Evolutionary conservation across 768 basidiomycete genomes (phyloP), one percentile per base, ranked within the genome.

Genomic region (Lactarius evosmus): DNA sequence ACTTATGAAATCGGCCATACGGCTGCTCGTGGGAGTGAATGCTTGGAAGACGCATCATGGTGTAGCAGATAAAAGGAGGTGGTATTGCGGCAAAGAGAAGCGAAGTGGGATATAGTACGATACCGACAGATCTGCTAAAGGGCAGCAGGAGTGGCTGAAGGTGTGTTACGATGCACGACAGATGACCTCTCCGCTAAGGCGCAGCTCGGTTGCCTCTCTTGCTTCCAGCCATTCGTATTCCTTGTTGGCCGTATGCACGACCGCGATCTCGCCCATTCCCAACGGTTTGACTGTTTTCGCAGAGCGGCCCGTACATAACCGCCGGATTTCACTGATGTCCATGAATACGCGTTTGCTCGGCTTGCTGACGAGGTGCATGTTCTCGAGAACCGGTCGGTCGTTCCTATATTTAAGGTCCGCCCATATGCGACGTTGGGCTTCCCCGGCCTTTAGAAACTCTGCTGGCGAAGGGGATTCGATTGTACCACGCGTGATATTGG

Each of bases 381-480:
- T 71, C 58, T 77, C 79, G 65, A 99, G 79, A 25, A 98, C 93
- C 6, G 95, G 92, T 33, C 84, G 79, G 74, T 97, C 92, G 69
- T 93, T 86, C 56, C 96, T 84, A 78, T 96, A 95, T 77, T 99
- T 99, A 68, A 98, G 85, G 56, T 88, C 85, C 2, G 92, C 92
- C 94, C 96, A 97, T 75, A 98, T 91, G 40, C 94, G 85, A 34
- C 82, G 82, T 61, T 93, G 82, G 1, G 86, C 81, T 33, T 88
- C 84, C 65, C 80, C 77, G 12, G 81, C 86, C 2, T 71, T 66
- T 61, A 78, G 70, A 73, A 95, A 98, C 14, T 78, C 79, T 4
- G 71, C 66, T 0, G 95, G 94, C 19, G 82, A 82, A 2, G 94
- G 85, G 0, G 78, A 77, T 7, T 79, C 75, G 63, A 83, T 75